Percentiles rank a stretch among this genome's conserved stretches.
Evolutionary conservation across 352 stramenopile genomes (phyloP).

Genomic region (Globisporangium megalacanthum): DNA sequence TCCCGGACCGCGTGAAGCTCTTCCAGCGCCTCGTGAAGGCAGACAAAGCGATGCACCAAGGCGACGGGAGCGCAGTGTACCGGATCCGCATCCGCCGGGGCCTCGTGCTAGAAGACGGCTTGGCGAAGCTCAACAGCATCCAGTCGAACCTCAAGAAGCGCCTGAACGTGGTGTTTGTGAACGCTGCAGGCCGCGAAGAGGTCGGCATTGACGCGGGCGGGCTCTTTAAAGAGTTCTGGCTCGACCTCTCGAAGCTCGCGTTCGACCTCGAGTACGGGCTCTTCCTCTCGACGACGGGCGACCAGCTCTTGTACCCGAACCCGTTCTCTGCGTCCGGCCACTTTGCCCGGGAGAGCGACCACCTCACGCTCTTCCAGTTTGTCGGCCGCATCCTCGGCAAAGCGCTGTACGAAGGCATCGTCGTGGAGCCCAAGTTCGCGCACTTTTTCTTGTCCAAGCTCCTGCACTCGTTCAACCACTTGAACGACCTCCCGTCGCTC

Average conservation of each 20-base stretch:
- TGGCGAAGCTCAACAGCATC: slow-evolving; percentile 84
- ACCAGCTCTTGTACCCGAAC: slow-evolving; percentile 92
- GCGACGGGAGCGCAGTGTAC: slow-evolving; percentile 31
- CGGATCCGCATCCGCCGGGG: slow-evolving; percentile 61
- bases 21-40: slow-evolving; percentile 56
- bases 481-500: slow-evolving; percentile 90
- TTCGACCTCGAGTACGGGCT: slow-evolving; percentile 93
- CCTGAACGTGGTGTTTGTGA: slow-evolving; percentile 82
- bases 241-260: slow-evolving; percentile 82
- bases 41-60: slow-evolving; percentile 53
- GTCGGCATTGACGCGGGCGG: slow-evolving; percentile 95
- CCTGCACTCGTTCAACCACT: slow-evolving; percentile 62
- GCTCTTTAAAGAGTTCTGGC: slow-evolving; percentile 98
- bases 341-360: slow-evolving; percentile 65
- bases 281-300: slow-evolving; percentile 52
- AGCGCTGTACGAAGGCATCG: slow-evolving; percentile 94
- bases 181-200: slow-evolving; percentile 89
- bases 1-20: slow-evolving; percentile 62
- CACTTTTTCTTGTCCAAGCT: slow-evolving; percentile 95
- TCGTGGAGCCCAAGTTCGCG: slow-evolving; percentile 94
- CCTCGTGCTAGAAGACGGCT: slow-evolving; percentile 84
- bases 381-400: slow-evolving; percentile 94
- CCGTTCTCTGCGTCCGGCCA: slow-evolving; percentile 84
- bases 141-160: slow-evolving; percentile 81
- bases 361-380: slow-evolving; percentile 93